Evolutionary conservation across 1,284 basidiomycete species (phyloP).

Genomic region (Leccinum solheimii): DNA sequence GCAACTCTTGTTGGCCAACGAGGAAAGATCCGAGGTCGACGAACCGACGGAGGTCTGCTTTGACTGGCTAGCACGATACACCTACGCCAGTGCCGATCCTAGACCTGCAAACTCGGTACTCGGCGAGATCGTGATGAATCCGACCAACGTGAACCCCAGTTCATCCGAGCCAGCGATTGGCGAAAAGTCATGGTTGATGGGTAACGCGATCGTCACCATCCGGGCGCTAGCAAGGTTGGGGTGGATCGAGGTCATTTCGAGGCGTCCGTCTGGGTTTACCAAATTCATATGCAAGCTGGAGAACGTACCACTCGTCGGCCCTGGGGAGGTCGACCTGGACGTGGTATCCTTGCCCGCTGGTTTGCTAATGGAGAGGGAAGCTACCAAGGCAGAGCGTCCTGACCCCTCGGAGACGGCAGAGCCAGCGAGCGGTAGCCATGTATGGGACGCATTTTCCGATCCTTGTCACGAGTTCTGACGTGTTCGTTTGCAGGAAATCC

Average conservation of each 20-base stretch:
- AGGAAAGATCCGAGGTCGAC: constrained; percentile 74
- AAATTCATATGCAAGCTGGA: constrained; percentile 88
- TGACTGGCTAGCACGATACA: constrained; percentile 95
- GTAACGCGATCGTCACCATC: constrained; percentile 86
- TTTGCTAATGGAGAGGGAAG: constrained; percentile 70
- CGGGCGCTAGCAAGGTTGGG: constrained; percentile 73
- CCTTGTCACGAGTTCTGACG: constrained; percentile 12
- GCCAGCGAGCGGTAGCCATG: constrained; percentile 3
- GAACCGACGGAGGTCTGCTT: constrained; percentile 96
- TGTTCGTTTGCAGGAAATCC: constrained; percentile 24
- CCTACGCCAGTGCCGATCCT: constrained; percentile 93
- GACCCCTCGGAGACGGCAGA: constrained; percentile 14
- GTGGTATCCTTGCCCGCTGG: constrained; percentile 68
- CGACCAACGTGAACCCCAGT: constrained; percentile 32
- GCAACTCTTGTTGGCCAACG: constrained; percentile 87
- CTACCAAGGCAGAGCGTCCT: constrained; percentile 35
- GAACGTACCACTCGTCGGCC: constrained; percentile 82
- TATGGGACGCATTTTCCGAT: constrained; percentile 8
- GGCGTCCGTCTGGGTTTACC: constrained; percentile 89
- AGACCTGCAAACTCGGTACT: constrained; percentile 83
- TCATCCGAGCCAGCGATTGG: constrained; percentile 43
- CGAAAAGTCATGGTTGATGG: constrained; percentile 86
- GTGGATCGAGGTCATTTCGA: constrained; percentile 88
- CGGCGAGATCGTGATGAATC: constrained; percentile 69
- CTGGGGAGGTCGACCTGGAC: constrained; percentile 83